Base-by-base conservation (phyloP, 2,329 filamentous ascomycete genomes). In the Rutstroemia sp. region DNA sequence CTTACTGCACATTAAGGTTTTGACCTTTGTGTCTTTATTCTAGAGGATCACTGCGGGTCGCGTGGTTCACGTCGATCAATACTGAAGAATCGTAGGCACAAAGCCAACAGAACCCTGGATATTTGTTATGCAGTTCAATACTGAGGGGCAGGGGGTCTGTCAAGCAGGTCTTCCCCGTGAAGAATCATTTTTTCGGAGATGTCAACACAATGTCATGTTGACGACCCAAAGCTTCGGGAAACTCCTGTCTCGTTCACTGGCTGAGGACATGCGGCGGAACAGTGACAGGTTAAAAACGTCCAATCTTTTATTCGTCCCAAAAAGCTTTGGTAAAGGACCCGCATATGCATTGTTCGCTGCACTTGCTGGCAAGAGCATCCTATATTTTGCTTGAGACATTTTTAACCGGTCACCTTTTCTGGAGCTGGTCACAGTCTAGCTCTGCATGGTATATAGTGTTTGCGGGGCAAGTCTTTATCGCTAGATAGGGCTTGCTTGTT, bases 271-370 rank as follows among this genome's bases (percentile, higher is more conserved):
- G n/a, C 14, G 52, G 45, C 45, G 39, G 44, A 16, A 38, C 27
- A 40, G 46, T 14, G 17, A 34, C 14, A 53, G 30, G 14, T 39
- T 27, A 39, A 48, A 38, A 39, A 34, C 19, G 17, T 38, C 25
- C 17, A 36, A 38, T 53, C 25, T 47, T 27, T 48, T 42, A 38
- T 30, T 42, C 14, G 45, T 54, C 14, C 17, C 27, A 46, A 42
- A 30, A 40, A 39, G 21, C 52, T 49, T 34, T 40, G 38, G 12
- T 21, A 39, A 6, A 23, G 34, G 30, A 34, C n/a, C 36, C 42
- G n/a, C 36, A 49, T 50, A 42, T 55, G 46, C 46, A 55, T 17
- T 44, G 46, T 34, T 55, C 38, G 38, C 45, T 49, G 46, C 46
- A 44, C 8, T 55, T 49, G 38, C 25, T 53, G 27, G 19, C 42